These are phyloP conservation scores for Lipomyces sp. DNA, from an alignment of 805 yeast species.

Conservation along the genomic window DNA sequence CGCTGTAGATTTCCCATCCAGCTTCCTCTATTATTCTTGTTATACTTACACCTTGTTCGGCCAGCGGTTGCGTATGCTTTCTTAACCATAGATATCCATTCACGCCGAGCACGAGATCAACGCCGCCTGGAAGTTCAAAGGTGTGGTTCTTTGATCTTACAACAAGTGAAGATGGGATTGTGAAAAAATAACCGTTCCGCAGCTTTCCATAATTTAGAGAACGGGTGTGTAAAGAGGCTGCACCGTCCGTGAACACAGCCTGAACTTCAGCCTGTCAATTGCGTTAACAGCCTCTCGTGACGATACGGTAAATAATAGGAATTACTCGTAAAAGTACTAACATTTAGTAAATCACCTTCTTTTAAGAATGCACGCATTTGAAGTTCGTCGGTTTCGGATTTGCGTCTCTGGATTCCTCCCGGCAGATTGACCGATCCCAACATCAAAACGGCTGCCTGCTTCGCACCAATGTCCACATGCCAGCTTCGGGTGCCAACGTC, in stretches of 20 bases:
- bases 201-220: slow-evolving; percentile 94
- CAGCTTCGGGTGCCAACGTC: slow-evolving; percentile 94
- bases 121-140: slow-evolving; percentile 90
- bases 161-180: slow-evolving; percentile 81
- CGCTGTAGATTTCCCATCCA: slow-evolving; percentile 93
- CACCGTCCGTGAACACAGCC: slow-evolving; percentile 83
- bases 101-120: slow-evolving; percentile 87
- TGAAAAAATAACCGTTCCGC: slow-evolving; percentile 82
- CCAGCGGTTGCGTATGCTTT: slow-evolving; percentile 48
- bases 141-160: slow-evolving; percentile 87
- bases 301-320: not conserved
- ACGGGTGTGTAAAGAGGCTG: slow-evolving; percentile 92
- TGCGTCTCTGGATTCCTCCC: slow-evolving; percentile 93
- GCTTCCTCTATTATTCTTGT: slow-evolving; percentile 91
- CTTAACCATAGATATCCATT: slow-evolving; percentile 94
- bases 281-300: not conserved
- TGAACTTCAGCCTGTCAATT: slow-evolving; percentile 78
- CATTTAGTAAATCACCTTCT: slow-evolving; percentile 94
- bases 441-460: slow-evolving; percentile 88
- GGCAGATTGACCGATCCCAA: slow-evolving; percentile 96
- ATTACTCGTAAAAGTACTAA: slow-evolving; percentile 8
- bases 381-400: slow-evolving; percentile 91
- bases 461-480: slow-evolving; percentile 97
- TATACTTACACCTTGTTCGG: slow-evolving; percentile 48
- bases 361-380: slow-evolving; percentile 93